A percentile compares a stretch with the other conserved stretches of the same genome.
Conservation (phyloP, 345 rosid species). For the Pelargonium nanum region DNA sequence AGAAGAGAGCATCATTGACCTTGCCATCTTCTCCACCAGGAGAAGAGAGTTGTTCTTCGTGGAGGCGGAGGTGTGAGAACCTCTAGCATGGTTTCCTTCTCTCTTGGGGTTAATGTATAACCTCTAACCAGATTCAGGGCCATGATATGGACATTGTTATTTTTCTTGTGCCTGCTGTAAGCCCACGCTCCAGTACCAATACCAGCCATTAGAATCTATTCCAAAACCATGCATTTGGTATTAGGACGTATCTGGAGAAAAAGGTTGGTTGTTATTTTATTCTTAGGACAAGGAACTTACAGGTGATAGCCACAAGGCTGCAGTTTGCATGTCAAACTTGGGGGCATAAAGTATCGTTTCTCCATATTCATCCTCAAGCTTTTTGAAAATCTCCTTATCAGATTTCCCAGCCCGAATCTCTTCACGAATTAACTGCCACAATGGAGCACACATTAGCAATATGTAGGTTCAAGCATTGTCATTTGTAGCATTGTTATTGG, state of each 20-base stretch:
- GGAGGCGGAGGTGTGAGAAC: slow-evolving; percentile 75
- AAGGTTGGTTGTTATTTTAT: not conserved
- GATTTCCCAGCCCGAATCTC: slow-evolving; percentile 75
- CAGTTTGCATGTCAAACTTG: slow-evolving; percentile 86
- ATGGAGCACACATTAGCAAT: not conserved
- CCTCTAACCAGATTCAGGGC: slow-evolving; percentile 77
- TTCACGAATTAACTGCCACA: slow-evolving; percentile 74
- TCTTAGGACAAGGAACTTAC: slow-evolving; percentile 32
- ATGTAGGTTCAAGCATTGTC: not conserved
- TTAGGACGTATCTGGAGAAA: slow-evolving; percentile 14
- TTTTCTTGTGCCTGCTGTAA: slow-evolving; percentile 59
- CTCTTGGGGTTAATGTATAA: slow-evolving; percentile 67
- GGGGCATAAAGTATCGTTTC: slow-evolving; percentile 95
- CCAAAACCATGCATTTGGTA: slow-evolving; percentile 2
- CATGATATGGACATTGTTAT: slow-evolving; percentile 73
- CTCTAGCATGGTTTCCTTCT: slow-evolving; percentile 80
- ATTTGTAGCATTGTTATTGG: not conserved
- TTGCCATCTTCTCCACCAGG: slow-evolving; percentile 50
- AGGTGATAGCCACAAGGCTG: slow-evolving; percentile 86
- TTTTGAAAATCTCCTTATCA: slow-evolving; percentile 85
- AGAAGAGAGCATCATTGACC: slow-evolving; percentile 6
- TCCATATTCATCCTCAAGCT: slow-evolving; percentile 88
- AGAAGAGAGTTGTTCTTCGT: slow-evolving; percentile 20
- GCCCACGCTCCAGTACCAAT: slow-evolving; percentile 66
- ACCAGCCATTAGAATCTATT: slow-evolving; percentile 54